Percentiles rank a stretch among this genome's conserved stretches.
Conservation (phyloP, 1,284 basidiomycete genomes). For the Athelia psychrophila region DNA sequence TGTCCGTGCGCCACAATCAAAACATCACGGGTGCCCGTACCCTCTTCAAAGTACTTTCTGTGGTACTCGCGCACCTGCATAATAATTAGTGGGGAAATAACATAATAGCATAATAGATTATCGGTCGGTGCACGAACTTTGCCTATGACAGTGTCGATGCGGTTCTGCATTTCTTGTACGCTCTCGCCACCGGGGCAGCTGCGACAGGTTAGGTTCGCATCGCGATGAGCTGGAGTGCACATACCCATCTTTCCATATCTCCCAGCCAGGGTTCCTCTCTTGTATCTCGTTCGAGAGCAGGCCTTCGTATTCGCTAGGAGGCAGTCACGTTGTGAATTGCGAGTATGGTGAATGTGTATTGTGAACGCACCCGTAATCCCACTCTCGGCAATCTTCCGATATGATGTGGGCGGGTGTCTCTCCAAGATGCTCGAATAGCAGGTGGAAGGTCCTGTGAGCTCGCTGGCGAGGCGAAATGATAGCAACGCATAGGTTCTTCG, state of each 20-base stretch:
- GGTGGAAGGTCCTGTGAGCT: slow-evolving; percentile 82
- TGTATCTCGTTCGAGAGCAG: slow-evolving; percentile 74
- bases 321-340: not conserved
- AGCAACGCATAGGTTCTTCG: slow-evolving; percentile 72
- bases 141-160: slow-evolving; percentile 76
- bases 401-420: slow-evolving; percentile 51
- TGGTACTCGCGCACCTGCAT: slow-evolving; percentile 75
- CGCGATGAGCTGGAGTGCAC: slow-evolving; percentile 13
- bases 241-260: slow-evolving; percentile 82
- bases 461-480: slow-evolving; percentile 83
- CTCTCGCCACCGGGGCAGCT: slow-evolving; percentile 89
- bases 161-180: slow-evolving; percentile 71
- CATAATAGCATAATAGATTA: not conserved
- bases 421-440: slow-evolving; percentile 64
- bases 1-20: slow-evolving; percentile 81
- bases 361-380: slow-evolving; percentile 71
- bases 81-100: no score
- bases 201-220: slow-evolving; percentile 2
- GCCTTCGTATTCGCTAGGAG: slow-evolving; percentile 75
- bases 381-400: slow-evolving; percentile 73
- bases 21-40: slow-evolving; percentile 64
- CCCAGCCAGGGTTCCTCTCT: slow-evolving; percentile 64
- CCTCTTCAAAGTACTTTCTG: slow-evolving; percentile 64
- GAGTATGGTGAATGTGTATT: not conserved
- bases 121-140: slow-evolving; percentile 41